Percentiles rank a stretch among this genome's conserved stretches.
Evolutionary conservation across 805 yeast genomes (phyloP).

Genomic region (Scheffersomyces coipomensis): DNA sequence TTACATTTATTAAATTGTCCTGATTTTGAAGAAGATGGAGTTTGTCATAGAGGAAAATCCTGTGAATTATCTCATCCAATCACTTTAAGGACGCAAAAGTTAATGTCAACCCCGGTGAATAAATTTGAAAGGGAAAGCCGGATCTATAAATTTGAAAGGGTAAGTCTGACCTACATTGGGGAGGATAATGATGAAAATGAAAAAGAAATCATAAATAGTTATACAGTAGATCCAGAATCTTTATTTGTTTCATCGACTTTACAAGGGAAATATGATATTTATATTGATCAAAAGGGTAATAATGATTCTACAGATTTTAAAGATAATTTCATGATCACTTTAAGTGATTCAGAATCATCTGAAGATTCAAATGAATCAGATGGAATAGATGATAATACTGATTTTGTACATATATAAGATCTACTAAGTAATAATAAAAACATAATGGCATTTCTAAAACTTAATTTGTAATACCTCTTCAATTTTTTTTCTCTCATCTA

Average conservation of each 20-base stretch:
- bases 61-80: constrained; percentile 55
- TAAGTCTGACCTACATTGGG: constrained; percentile 12
- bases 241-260: constrained; percentile 15
- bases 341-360: constrained; percentile 10
- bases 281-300: constrained; percentile 17
- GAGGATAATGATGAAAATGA: constrained; percentile 7
- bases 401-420: constrained; percentile 1
- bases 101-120: constrained; percentile 15
- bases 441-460: too few species aligned
- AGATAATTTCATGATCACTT: constrained; percentile 13
- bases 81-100: constrained; percentile 23
- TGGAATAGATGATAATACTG: constrained; percentile 19
- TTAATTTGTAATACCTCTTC: background rate
- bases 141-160: constrained; percentile 12
- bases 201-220: constrained; percentile 24
- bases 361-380: constrained; percentile 14
- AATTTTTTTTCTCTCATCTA: background rate
- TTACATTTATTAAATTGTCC: constrained; percentile 68
- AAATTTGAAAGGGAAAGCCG: constrained; percentile 13
- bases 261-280: constrained; percentile 22
- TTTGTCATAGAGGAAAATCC: constrained; percentile 50
- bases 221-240: constrained; percentile 28
- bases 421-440: too few species aligned
- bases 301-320: background rate
- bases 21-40: constrained; percentile 60